Percentiles rank a stretch among this genome's conserved stretches.
These are phyloP conservation scores for Aspergillus aculeatinus DNA, from an alignment of 2,329 filamentous ascomycete species.

Conservation along the genomic window DNA sequence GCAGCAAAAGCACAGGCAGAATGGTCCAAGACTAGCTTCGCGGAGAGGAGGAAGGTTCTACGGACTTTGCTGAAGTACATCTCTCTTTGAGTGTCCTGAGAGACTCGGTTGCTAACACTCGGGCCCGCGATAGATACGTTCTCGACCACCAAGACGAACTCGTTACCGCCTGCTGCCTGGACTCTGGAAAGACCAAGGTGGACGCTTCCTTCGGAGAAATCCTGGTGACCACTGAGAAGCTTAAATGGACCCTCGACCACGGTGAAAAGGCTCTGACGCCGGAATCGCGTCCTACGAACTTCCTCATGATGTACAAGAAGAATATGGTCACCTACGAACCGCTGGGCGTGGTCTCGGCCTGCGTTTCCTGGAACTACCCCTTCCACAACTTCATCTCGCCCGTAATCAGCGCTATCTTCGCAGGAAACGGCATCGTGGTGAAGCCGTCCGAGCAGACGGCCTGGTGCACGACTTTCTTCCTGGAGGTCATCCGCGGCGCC, in stretches of 20 bases:
- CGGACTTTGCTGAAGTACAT: constrained; percentile 69
- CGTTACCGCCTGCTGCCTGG: constrained; percentile 78
- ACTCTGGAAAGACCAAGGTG: constrained; percentile 94
- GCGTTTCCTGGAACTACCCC: constrained; percentile 95
- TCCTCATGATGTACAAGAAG: constrained; percentile 93
- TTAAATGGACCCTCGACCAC: constrained; percentile 90
- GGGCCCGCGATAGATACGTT: constrained; percentile 56
- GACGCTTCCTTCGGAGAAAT: constrained; percentile 95
- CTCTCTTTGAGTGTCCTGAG: background rate
- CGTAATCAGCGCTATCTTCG: constrained; percentile 84
- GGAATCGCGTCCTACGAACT: constrained; percentile 75
- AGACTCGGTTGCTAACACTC: background rate
- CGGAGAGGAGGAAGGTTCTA: constrained; percentile 74
- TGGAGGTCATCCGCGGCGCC: constrained; percentile 73
- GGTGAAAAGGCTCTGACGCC: constrained; percentile 77
- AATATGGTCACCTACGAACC: constrained; percentile 91
- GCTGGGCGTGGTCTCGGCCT: constrained; percentile 84
- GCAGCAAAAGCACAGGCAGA: constrained; percentile 70
- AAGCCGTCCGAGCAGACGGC: constrained; percentile 95
- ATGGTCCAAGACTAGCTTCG: constrained; percentile 78
- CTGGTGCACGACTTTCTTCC: constrained; percentile 85
- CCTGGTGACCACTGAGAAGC: constrained; percentile 87
- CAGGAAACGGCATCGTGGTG: constrained; percentile 87
- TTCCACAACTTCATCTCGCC: constrained; percentile 95
- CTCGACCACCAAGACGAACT: constrained; percentile 88